Base-by-base conservation (phyloP, 2,329 filamentous ascomycete species). In the Leptodontidium sp. region DNA sequence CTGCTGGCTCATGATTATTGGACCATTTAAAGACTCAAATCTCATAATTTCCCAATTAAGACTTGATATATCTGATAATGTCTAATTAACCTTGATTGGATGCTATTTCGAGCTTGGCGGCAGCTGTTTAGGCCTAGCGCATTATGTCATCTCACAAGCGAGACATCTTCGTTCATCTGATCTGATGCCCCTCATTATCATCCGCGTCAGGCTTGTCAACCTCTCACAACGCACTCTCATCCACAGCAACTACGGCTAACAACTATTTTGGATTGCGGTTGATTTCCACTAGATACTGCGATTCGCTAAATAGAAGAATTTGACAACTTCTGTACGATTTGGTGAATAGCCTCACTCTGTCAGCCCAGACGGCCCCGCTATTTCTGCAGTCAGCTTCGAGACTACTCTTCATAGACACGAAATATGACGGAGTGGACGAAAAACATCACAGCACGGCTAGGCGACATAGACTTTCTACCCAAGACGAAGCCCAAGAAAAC, bases 391-490 rank as follows among this genome's bases (percentile, higher is more conserved):
- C 35, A 59, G 57, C 38, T 8, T 38, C 21, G 8, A 40, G 21
- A 5, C 4, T 40, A 1, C n/a, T 6, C 35, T 17, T 43, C 38
- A 45, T 2, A 45, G 14, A 2, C 38, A 29, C 21, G 2, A 26
- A 49, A 47, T 1, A 65, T 65, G 63, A 15, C 63, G 21, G 63
- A 65, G n/a, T 65, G 63, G 63, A 57, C 63, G 38, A 65, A 65
- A 29, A 65, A 61, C 24, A 40, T 67, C 35, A 52, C 65, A 8
- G 57, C 57, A 9, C 57, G 65, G 6, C 35, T 67, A 12, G 58
- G 57, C 9, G 57, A 67, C 32, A 55, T 61, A 47, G 49, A 67
- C n/a, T 49, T 65, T 17, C 11, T 47, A 2, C 43, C 63, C 3
- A 58, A 58, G n/a, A 35, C 67, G 9, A 68, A 66, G 29, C 58